These are phyloP conservation scores for Thermothielavioides terrestris DNA, from an alignment of 495 filamentous ascomycete species.

Conservation along the genomic window DNA sequence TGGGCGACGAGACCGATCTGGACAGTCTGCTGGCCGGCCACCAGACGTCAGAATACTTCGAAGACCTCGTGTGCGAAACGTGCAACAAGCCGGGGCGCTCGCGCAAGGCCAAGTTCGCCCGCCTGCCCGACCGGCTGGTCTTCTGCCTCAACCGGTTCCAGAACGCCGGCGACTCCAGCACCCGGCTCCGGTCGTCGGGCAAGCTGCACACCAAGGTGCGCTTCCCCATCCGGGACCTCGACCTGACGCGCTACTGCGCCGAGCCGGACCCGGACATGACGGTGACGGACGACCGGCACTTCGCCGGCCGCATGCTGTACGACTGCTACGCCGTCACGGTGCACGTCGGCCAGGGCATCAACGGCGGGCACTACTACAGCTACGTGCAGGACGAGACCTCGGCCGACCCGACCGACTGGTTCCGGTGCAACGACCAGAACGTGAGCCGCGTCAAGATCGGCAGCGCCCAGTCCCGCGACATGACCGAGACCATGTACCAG, in stretches of 20 bases:
- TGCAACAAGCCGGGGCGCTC: conserved; percentile 23
- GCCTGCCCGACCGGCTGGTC: conserved; percentile 28
- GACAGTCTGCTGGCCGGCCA: conserved; percentile 13
- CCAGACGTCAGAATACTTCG: conserved; percentile 10
- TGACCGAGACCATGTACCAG: conserved; percentile 19
- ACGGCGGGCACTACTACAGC: conserved; percentile 38
- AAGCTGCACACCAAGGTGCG: conserved; percentile 24
- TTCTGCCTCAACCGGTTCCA: conserved; percentile 26
- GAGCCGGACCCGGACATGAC: conserved; percentile 13
- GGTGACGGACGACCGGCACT: conserved; percentile 14
- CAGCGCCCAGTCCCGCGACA: not conserved
- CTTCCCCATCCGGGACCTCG: conserved; percentile 30
- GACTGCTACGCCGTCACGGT: conserved; percentile 39
- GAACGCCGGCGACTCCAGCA: not conserved
- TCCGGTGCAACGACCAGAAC: conserved; percentile 22
- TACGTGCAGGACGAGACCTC: conserved; percentile 28
- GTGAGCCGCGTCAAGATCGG: conserved; percentile 25
- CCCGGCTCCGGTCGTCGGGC: not conserved
- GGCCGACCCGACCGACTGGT: conserved; percentile 25
- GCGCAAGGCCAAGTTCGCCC: conserved; percentile 23
- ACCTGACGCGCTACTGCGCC: conserved; percentile 27
- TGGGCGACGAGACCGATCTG: conserved; percentile 13
- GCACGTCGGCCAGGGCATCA: conserved; percentile 23
- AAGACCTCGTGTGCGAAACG: conserved; percentile 21
- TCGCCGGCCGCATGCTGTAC: conserved; percentile 27